A percentile compares a stretch with the other conserved stretches of the same genome.
These are phyloP conservation scores for Tilletia horrida DNA, from an alignment of 1,284 basidiomycete species.

Conservation along the genomic window DNA sequence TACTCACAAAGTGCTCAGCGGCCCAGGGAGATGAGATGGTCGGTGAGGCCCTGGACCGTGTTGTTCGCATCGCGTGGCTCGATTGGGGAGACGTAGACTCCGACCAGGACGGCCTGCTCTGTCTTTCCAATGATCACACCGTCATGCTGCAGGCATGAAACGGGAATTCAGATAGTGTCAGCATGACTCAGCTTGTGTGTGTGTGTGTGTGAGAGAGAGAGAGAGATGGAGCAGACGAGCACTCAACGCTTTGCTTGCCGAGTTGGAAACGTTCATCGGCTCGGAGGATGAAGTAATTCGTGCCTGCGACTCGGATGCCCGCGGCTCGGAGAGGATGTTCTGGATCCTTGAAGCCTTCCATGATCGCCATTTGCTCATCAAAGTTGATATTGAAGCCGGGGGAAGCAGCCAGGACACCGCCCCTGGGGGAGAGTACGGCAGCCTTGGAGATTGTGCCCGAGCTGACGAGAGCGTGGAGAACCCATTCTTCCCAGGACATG, in stretches of 20 bases:
- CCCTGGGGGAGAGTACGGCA: slow-evolving; percentile 78
- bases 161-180: background rate
- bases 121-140: slow-evolving; percentile 82
- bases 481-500: slow-evolving; percentile 66
- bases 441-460: slow-evolving; percentile 72
- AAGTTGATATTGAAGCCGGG: slow-evolving; percentile 68
- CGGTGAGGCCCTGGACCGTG: slow-evolving; percentile 63
- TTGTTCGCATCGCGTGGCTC: slow-evolving; percentile 68
- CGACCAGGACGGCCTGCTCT: slow-evolving; percentile 78
- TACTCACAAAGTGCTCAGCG: too few species aligned
- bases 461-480: slow-evolving; percentile 78
- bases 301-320: slow-evolving; percentile 69
- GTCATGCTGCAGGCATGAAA: slow-evolving; percentile 68
- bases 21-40: slow-evolving; percentile 52
- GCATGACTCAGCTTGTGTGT: background rate
- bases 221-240: too few species aligned
- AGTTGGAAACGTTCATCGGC: slow-evolving; percentile 68
- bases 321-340: slow-evolving; percentile 57
- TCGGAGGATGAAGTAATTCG: slow-evolving; percentile 76
- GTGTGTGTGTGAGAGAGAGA: background rate
- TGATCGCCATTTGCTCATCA: slow-evolving; percentile 71
- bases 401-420: slow-evolving; percentile 81
- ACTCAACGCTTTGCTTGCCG: slow-evolving; percentile 75
- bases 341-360: slow-evolving; percentile 62
- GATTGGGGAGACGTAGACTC: slow-evolving; percentile 69